Evolutionary conservation across 768 basidiomycete genomes (phyloP).

Genomic region (Suillus subluteus): DNA sequence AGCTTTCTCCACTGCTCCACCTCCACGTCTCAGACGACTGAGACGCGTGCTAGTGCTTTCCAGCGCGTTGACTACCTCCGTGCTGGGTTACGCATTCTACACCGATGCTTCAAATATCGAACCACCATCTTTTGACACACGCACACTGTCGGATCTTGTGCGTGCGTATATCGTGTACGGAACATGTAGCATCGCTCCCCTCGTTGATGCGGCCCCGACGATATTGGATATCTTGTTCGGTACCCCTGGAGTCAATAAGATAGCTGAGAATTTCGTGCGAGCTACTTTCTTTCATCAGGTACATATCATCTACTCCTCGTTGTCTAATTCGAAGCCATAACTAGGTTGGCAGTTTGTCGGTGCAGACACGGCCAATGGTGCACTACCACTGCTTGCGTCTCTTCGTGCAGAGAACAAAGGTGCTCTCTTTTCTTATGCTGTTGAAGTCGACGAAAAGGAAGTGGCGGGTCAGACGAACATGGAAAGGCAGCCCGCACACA

Average conservation of each 20-base stretch:
- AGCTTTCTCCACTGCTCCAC: neutral
- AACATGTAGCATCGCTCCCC: conserved; percentile 71
- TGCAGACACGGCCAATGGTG: conserved; percentile 75
- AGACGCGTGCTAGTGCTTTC: conserved; percentile 3
- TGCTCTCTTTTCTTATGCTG: conserved; percentile 79
- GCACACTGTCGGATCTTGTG: conserved; percentile 1
- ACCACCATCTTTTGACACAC: neutral
- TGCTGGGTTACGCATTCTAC: neutral
- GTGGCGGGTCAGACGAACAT: conserved; percentile 38
- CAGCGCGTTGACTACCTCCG: conserved; percentile 1
- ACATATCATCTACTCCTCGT: conserved; percentile 16
- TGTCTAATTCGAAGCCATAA: conserved; percentile 2
- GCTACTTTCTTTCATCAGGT: conserved; percentile 88
- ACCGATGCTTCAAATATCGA: neutral
- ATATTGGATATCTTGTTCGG: conserved; percentile 57
- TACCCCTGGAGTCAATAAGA: conserved; percentile 55
- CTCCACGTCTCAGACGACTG: neutral
- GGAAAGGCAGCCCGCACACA: conserved; percentile 45
- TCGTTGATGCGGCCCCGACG: conserved; percentile 77
- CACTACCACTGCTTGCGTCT: conserved; percentile 62
- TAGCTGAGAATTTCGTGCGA: conserved; percentile 73
- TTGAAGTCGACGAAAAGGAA: conserved; percentile 75
- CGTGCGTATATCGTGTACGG: conserved; percentile 84
- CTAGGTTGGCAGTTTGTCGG: conserved; percentile 74
- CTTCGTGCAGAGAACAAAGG: conserved; percentile 76